Percentiles rank a stretch among this genome's conserved stretches.
Evolutionary conservation across 176 grass and related monocot genomes (phyloP).

Genomic region (Rhynchospora breviuscula): DNA sequence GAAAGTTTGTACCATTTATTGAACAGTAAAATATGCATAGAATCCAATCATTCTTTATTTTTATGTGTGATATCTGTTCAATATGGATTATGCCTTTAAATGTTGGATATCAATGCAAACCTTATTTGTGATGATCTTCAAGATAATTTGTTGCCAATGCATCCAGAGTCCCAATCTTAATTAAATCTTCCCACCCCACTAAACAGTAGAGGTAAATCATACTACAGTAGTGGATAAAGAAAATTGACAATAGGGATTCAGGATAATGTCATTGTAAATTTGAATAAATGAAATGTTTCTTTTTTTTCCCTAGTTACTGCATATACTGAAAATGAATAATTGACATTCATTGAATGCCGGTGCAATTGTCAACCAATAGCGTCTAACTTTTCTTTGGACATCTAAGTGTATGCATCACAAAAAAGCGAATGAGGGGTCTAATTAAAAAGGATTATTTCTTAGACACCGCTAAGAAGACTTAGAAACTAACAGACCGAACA

Average conservation of each 20-base stretch:
- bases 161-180: too few species aligned
- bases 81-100: not conserved
- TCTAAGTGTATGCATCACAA: not conserved
- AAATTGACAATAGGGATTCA: not conserved
- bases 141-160: not conserved
- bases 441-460: not conserved
- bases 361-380: not conserved
- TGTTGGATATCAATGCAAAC: not conserved
- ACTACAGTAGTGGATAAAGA: not conserved
- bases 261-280: not conserved
- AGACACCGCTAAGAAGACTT: not conserved
- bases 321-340: not conserved
- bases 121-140: not conserved
- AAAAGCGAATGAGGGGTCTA: not conserved
- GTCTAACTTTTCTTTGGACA: not conserved
- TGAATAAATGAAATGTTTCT: not conserved
- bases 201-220: not conserved
- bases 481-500: not conserved
- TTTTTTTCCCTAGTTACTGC: not conserved
- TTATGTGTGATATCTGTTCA: too few species aligned
- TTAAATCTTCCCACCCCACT: not conserved
- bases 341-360: not conserved
- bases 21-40: not conserved
- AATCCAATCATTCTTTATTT: not conserved
- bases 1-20: not conserved